Conservation (phyloP, 257 asterid genomes). For the Plantago elongata region DNA sequence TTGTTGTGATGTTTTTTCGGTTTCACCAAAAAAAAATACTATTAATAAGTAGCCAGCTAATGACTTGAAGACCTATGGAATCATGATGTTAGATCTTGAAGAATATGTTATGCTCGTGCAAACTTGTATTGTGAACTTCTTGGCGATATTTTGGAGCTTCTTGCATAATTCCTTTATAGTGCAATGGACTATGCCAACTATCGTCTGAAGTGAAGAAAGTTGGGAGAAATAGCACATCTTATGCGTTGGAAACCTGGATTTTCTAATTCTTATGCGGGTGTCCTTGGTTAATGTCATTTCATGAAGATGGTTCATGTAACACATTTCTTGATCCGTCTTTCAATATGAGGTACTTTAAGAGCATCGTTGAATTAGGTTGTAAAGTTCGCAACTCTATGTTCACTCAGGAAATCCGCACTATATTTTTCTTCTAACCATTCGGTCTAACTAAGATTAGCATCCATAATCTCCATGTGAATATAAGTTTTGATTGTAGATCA, state of each 20-base stretch:
- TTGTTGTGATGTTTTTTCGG: too few species aligned
- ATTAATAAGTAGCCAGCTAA: too few species aligned
- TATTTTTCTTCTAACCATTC: background rate
- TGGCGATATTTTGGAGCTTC: background rate
- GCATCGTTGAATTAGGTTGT: background rate
- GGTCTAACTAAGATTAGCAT: background rate
- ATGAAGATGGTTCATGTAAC: background rate
- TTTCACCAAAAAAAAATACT: too few species aligned
- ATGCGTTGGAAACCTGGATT: too few species aligned
- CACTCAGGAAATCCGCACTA: background rate
- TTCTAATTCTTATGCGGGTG: too few species aligned
- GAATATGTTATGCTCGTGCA: background rate
- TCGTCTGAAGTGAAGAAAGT: too few species aligned
- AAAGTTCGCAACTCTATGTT: background rate
- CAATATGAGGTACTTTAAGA: background rate
- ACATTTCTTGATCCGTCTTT: background rate
- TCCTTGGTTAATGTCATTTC: background rate
- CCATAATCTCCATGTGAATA: background rate
- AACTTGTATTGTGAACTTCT: background rate
- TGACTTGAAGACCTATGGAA: too few species aligned
- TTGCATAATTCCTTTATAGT: background rate
- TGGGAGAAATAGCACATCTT: too few species aligned
- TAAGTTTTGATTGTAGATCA: background rate
- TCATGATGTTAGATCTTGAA: background rate
- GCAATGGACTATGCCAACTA: background rate